Evolutionary conservation across 129 eudicot species (phyloP), one percentile per base, ranked within the genome.

Genomic region (Artemisia argyi): DNA sequence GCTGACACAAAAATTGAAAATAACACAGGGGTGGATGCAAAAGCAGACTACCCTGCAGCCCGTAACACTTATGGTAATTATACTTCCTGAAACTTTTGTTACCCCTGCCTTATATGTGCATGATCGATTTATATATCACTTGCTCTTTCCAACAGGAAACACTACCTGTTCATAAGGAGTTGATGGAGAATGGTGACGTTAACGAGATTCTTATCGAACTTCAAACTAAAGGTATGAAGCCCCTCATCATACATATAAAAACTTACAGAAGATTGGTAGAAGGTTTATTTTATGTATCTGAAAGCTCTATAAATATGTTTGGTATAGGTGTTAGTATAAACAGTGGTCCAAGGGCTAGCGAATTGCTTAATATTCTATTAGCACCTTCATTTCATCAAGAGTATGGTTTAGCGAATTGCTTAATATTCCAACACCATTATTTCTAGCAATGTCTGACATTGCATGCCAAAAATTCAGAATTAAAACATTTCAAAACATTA

Each of bases 311-410:
- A 2, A 20, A 58, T 35, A 17, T 63, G 44, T 73, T 61, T 71
- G 39, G 72, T 80, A 20, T 78, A 94, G 98, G 99, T 20, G 22
- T 20, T 68, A 72, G 69, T 75, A 39, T 90, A 70, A 86, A 80
- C 78, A 97, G 99, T 73, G 99, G 97, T 49, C 96, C 89, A 75
- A 89, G 73, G 65, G 94, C 87, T 14, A 83, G 84, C 75, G 66
- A 86, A 6, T 35, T 73, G 72, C 76, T 95, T 49, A 83, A 83
- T 70, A 80, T 95, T 73, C 89, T 91, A 10, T 88, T 84, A 77
- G 96, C 96, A 72, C 83, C 64, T 47, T 85, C 97, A 58, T 83
- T 94, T 59, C 97, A 84, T 72, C 89, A 86, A 4, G 99, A 94
- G 76, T 90, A 94, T 66, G 85, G 88, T 71, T 90, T 97, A 63